A percentile compares a stretch with the other conserved stretches of the same genome.
phyloP scores from a whole-genome alignment of 768 basidiomycete genomes.

The Termitomyces sp. region DNA sequence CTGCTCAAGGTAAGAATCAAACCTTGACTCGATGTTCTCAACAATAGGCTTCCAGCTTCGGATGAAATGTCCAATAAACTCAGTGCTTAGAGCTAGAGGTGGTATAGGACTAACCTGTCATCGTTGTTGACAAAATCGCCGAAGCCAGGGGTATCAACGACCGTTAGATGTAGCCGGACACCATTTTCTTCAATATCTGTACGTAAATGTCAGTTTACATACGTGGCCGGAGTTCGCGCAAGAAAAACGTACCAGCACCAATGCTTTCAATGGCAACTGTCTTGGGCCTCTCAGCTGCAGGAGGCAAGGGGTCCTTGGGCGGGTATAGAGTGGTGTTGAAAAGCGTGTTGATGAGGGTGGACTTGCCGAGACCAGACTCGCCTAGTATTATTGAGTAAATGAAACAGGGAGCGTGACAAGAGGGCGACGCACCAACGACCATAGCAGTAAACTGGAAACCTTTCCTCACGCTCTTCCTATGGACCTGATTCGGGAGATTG shows the following conservation, averaged over 20 bases:
- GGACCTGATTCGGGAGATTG: constrained; percentile 98
- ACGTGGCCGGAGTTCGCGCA: constrained; percentile 16
- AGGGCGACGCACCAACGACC: constrained; percentile 76
- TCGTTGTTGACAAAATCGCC: constrained; percentile 99
- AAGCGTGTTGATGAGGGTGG: constrained; percentile 96
- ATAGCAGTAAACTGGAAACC: constrained; percentile 99
- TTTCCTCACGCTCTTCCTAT: constrained; percentile 96
- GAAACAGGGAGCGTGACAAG: constrained; percentile 16
- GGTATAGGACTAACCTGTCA: constrained; percentile 61
- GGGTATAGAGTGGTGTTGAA: constrained; percentile 97
- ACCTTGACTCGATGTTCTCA: constrained; percentile 96
- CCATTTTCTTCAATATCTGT: constrained; percentile 98
- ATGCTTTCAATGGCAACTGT: constrained; percentile 99
- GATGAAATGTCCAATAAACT: constrained; percentile 13
- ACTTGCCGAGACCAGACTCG: constrained; percentile 98
- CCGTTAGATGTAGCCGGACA: constrained; percentile 93
- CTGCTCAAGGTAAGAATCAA: constrained; percentile 96
- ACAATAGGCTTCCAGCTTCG: constrained; percentile 96
- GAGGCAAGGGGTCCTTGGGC: constrained; percentile 77
- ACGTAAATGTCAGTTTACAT: constrained; percentile 21
- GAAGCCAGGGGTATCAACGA: constrained; percentile 98
- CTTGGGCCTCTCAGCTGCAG: constrained; percentile 81
- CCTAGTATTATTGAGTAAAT: constrained; percentile 39
- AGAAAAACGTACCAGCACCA: constrained; percentile 72
- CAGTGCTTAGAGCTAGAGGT: constrained; percentile 8